These are phyloP conservation scores for Stevia rebaudiana DNA, from an alignment of 140 eudicot species.

Conservation along the genomic window DNA sequence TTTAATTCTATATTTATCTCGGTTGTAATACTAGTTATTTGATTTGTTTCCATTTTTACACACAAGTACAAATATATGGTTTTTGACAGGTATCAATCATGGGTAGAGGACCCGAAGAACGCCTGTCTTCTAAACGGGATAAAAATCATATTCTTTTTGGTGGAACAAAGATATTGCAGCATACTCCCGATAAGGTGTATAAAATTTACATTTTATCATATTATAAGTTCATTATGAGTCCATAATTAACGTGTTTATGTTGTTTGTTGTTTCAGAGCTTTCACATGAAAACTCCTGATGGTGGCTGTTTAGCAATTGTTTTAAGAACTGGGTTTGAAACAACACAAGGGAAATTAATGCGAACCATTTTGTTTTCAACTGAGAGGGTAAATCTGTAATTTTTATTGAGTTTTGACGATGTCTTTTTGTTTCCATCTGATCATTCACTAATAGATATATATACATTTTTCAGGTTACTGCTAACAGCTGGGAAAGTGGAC, in stretches of 20 bases:
- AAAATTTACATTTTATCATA: background rate
- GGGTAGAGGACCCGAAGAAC: constrained; percentile 80
- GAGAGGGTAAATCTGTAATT: constrained; percentile 60
- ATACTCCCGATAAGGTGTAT: constrained; percentile 83
- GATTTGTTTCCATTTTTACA: background rate
- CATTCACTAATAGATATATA: background rate
- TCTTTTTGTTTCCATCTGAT: background rate
- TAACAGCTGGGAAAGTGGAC: constrained; percentile 96
- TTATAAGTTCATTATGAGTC: background rate
- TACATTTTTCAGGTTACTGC: constrained; percentile 69
- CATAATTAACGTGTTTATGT: constrained; percentile 8
- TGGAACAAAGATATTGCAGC: constrained; percentile 96
- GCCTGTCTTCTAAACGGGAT: constrained; percentile 67
- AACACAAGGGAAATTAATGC: constrained; percentile 94
- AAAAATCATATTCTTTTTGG: constrained; percentile 89
- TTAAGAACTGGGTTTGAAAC: constrained; percentile 95
- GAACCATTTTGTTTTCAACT: constrained; percentile 91
- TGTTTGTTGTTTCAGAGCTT: constrained; percentile 41
- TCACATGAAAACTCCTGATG: constrained; percentile 88
- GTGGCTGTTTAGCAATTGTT: constrained; percentile 96
- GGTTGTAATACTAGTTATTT: background rate
- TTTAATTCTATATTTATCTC: background rate
- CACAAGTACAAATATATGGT: background rate
- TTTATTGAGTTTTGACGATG: background rate
- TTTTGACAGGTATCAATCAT: constrained; percentile 66